Percentiles rank a stretch among this genome's conserved stretches.
Evolutionary conservation across 176 grass and related monocot species (phyloP).

Genomic region (Carex pumila): DNA sequence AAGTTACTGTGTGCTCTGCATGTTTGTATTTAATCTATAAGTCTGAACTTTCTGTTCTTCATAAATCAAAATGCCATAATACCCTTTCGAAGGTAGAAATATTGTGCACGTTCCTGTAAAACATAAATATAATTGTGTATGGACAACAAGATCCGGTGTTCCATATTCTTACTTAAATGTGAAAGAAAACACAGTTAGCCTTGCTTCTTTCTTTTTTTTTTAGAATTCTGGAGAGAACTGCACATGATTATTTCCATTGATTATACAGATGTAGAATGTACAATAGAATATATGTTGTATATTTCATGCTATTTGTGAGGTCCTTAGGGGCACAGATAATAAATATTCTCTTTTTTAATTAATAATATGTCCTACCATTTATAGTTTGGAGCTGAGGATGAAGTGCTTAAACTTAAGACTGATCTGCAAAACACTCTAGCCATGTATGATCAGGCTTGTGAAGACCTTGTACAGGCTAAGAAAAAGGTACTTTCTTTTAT

Average conservation of each 20-base stretch:
- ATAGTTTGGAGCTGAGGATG: constrained; percentile 44
- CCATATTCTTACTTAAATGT: neutral
- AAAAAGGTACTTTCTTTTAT: constrained; percentile 28
- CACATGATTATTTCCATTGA: neutral
- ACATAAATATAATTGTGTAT: neutral
- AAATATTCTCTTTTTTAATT: neutral
- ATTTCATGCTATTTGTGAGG: neutral
- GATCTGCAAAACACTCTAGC: constrained; percentile 47
- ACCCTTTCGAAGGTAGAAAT: neutral
- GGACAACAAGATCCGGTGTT: neutral
- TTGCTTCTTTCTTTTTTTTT: neutral
- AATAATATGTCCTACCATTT: constrained; percentile 12
- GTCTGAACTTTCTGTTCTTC: neutral
- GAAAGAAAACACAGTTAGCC: neutral
- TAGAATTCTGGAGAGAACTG: neutral
- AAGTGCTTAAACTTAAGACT: constrained; percentile 51
- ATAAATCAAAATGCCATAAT: neutral
- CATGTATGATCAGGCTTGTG: constrained; percentile 50
- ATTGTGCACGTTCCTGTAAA: neutral
- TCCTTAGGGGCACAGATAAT: neutral
- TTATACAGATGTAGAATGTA: neutral
- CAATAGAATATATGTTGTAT: neutral
- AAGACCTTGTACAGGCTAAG: constrained; percentile 51
- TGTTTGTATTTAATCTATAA: neutral
- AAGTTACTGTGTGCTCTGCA: neutral